Evolutionary conservation across 2,329 filamentous ascomycete genomes (phyloP).

Genomic region (Sphaerulina musiva): DNA sequence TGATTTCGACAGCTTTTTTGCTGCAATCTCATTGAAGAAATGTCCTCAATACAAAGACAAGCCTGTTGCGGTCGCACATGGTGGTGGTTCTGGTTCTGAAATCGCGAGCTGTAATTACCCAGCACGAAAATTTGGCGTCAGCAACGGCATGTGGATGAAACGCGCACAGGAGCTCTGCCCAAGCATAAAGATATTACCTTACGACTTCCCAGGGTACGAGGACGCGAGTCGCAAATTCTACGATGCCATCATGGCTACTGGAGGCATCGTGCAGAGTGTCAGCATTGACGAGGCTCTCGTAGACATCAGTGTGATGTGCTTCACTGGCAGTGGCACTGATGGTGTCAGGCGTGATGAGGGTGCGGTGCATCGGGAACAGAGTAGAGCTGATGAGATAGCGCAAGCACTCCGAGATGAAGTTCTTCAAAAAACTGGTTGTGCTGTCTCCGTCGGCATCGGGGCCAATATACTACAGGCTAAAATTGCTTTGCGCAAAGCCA

Average conservation of each 20-base stretch:
- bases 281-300: constrained; percentile 93
- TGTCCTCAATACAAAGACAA: constrained; percentile 69
- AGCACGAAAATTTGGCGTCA: constrained; percentile 76
- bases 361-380: constrained; percentile 69
- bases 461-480: constrained; percentile 87
- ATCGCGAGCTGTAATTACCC: constrained; percentile 97
- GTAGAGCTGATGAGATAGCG: constrained; percentile 67
- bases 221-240: constrained; percentile 86
- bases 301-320: constrained; percentile 68
- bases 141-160: constrained; percentile 99
- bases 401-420: constrained; percentile 60
- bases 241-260: constrained; percentile 68
- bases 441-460: constrained; percentile 89
- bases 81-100: constrained; percentile 76
- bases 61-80: constrained; percentile 83
- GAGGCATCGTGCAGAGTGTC: constrained; percentile 85
- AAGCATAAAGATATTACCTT: constrained; percentile 80
- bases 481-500: constrained; percentile 81
- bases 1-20: constrained; percentile 98
- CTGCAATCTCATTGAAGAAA: constrained; percentile 77
- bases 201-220: constrained; percentile 93
- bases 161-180: constrained; percentile 75
- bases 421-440: constrained; percentile 69
- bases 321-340: constrained; percentile 59
- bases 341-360: constrained; percentile 60